phyloP scores from a whole-genome alignment of 768 basidiomycete genomes.

The Chiua virens region DNA sequence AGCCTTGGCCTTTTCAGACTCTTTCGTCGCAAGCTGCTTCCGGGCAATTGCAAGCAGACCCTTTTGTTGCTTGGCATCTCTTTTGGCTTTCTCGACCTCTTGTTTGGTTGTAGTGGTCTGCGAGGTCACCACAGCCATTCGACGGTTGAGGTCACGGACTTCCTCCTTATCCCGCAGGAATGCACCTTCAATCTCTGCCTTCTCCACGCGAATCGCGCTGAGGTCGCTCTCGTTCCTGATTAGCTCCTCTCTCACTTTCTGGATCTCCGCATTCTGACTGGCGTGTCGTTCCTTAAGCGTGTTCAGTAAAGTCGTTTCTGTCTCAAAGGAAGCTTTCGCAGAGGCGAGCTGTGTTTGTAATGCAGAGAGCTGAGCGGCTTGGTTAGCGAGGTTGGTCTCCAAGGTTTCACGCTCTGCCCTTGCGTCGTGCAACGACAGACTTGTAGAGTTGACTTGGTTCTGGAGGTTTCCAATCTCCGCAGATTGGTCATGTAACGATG shows the following conservation, averaged over 20 bases:
- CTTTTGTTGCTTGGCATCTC: constrained; percentile 95
- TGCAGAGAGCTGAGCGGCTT: constrained; percentile 72
- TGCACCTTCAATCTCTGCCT: constrained; percentile 84
- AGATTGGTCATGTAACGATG: constrained; percentile 67
- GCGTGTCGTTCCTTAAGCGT: constrained; percentile 68
- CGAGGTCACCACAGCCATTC: constrained; percentile 77
- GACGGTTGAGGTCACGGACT: constrained; percentile 77
- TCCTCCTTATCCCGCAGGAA: constrained; percentile 95
- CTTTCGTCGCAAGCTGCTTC: constrained; percentile 88
- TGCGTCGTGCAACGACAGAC: constrained; percentile 62
- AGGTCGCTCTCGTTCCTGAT: constrained; percentile 92
- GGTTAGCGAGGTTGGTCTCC: constrained; percentile 63
- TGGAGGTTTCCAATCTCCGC: constrained; percentile 86
- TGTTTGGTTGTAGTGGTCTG: constrained; percentile 69
- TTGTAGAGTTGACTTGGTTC: constrained; percentile 83
- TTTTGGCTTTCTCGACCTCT: constrained; percentile 85
- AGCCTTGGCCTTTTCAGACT: constrained; percentile 67
- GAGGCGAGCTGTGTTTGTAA: constrained; percentile 82
- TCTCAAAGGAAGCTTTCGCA: constrained; percentile 84
- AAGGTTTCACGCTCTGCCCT: constrained; percentile 64
- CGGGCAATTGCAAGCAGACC: constrained; percentile 91
- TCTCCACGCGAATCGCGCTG: constrained; percentile 84
- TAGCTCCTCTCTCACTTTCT: constrained; percentile 70
- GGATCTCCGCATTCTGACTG: constrained; percentile 69
- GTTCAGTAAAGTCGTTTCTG: constrained; percentile 69